Conservation (phyloP, 805 yeast genomes). For the Kodamaea fukazawae region DNA sequence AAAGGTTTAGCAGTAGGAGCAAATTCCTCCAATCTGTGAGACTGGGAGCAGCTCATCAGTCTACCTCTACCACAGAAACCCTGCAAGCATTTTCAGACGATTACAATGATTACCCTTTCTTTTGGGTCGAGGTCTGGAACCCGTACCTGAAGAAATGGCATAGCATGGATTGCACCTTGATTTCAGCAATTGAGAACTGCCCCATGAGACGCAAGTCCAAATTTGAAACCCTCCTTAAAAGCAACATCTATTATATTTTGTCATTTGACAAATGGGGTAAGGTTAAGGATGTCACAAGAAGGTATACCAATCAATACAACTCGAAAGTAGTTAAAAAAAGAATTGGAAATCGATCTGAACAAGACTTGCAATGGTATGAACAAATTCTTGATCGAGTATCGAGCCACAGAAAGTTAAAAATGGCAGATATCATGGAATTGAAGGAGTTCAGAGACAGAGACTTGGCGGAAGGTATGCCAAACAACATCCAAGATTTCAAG, state of each 20-base stretch:
- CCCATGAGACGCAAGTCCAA: constrained; percentile 49
- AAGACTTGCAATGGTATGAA: constrained; percentile 61
- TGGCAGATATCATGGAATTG: constrained; percentile 52
- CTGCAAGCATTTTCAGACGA: constrained; percentile 21
- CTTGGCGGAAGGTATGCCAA: constrained; percentile 82
- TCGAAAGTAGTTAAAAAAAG: constrained; percentile 75
- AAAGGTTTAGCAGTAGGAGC: constrained; percentile 14
- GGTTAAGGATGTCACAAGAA: constrained; percentile 77
- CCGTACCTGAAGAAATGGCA: constrained; percentile 68
- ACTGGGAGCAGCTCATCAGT: constrained; percentile 16
- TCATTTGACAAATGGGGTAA: constrained; percentile 69
- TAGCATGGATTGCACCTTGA: constrained; percentile 78
- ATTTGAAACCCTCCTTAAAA: constrained; percentile 59
- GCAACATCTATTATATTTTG: constrained; percentile 68
- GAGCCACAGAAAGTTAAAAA: constrained; percentile 3
- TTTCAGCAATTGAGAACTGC: constrained; percentile 60
- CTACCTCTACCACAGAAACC: not conserved
- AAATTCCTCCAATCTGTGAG: constrained; percentile 12
- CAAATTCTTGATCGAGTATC: constrained; percentile 35
- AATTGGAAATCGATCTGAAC: constrained; percentile 53
- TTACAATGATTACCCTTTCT: constrained; percentile 22
- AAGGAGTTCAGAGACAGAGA: constrained; percentile 62
- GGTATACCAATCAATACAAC: constrained; percentile 71
- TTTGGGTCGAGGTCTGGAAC: constrained; percentile 96
- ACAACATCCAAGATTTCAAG: constrained; percentile 74